Evolutionary conservation across 257 asterid species (phyloP).

Genomic region (Lantana camara): DNA sequence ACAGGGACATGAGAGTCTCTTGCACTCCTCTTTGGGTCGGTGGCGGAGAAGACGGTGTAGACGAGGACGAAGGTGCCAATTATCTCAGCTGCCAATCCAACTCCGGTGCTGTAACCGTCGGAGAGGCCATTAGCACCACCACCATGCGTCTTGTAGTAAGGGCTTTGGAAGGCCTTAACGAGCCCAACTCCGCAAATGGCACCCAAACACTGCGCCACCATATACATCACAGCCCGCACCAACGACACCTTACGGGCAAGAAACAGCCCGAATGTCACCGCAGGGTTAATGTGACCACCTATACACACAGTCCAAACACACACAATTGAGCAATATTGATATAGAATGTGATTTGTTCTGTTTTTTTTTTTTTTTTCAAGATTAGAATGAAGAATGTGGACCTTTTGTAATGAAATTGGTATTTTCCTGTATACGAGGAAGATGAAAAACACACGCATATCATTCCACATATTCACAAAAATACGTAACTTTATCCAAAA

Average conservation of each 20-base stretch:
- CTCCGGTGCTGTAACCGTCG: constrained; percentile 47
- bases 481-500: too few relatives aligned
- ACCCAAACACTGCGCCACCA: constrained; percentile 74
- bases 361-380: neutral
- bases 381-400: neutral
- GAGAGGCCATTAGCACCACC: constrained; percentile 60
- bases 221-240: constrained; percentile 65
- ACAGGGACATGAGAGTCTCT: constrained; percentile 83
- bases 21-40: constrained; percentile 77
- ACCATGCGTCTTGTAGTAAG: constrained; percentile 41
- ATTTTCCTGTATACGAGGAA: too few relatives aligned
- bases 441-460: too few relatives aligned
- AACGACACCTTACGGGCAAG: constrained; percentile 74
- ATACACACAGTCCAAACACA: neutral
- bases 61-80: constrained; percentile 79
- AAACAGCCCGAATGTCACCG: constrained; percentile 75
- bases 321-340: neutral
- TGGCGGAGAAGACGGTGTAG: constrained; percentile 83
- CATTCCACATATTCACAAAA: too few relatives aligned
- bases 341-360: neutral
- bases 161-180: constrained; percentile 60
- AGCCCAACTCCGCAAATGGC: constrained; percentile 76
- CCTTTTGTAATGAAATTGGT: too few relatives aligned
- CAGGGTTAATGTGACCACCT: constrained; percentile 84
- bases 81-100: constrained; percentile 63